Evolutionary conservation across 768 basidiomycete genomes (phyloP), one percentile per base, ranked within the genome.

Genomic region (Macrocybe gigantea): DNA sequence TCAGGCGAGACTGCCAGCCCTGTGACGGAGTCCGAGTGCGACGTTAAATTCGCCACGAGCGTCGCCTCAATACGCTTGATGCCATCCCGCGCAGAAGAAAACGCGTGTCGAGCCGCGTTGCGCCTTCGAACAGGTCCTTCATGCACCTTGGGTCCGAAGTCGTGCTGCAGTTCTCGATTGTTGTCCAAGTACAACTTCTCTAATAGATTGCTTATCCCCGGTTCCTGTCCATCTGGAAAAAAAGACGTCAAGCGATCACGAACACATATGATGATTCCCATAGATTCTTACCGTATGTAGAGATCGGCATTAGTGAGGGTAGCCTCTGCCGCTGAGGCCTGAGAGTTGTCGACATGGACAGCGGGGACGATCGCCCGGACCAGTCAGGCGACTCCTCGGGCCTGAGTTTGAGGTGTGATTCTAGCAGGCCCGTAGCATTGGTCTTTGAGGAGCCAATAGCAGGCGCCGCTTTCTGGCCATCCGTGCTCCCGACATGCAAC

Each of bases 151-250:
- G 94, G 93, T 5, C 95, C 95, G 59, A 99, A 95, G 57, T 99
- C 94, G 30, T 86, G 77, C 49, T 92, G 82, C 1, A 92, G 73
- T 49, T 96, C 92, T 22, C 84, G 82, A 58, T 82, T 84, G 51
- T 85, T 90, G 60, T 94, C 93, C 34, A 91, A 71, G 60, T 93
- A 97, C 14, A 94, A 72, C 48, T 89, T 86, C 60, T 98, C 96
- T 14, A 99, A 70, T 9, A 98, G 71, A 42, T 88, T 88, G 58
- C 79, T 87, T 56, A 98, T 90, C 7, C 87, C 89, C 38, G 88
- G 83, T 59, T 98, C 95, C 57, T 88, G 88, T 0, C 88, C 88
- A 55, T 96, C 94, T 93, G 57, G 31, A 36, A 41, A 7, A 15
- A 37, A 49, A 41, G 30, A 37, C 32, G 22, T 22, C 22, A 22